A percentile compares a stretch with the other conserved stretches of the same genome.
Evolutionary conservation across 2,329 filamentous ascomycete species (phyloP).

Genomic region (Rutstroemia sp.): DNA sequence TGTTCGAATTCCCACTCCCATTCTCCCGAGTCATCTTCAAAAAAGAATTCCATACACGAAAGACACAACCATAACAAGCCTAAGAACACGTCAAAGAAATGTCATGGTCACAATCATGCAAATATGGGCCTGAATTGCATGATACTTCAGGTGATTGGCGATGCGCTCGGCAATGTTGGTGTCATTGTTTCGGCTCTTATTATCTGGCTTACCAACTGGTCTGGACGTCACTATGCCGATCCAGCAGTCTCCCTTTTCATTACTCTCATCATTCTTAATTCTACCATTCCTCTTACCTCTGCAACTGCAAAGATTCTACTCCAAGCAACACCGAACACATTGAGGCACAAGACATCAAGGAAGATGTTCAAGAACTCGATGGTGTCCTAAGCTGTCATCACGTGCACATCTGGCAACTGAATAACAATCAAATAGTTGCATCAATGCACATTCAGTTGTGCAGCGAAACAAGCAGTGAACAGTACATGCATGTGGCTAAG

Average conservation of each 20-base stretch:
- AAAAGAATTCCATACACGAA: conserved; percentile 47
- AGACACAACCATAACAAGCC: conserved; percentile 74
- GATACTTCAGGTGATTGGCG: conserved; percentile 69
- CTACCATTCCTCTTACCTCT: conserved; percentile 70
- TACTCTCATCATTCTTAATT: conserved; percentile 68
- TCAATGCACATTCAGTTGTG: conserved; percentile 93
- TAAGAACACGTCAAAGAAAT: conserved; percentile 51
- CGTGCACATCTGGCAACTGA: conserved; percentile 95
- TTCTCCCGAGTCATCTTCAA: too few species aligned
- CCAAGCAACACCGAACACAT: conserved; percentile 87
- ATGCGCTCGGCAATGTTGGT: conserved; percentile 79
- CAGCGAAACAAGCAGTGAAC: conserved; percentile 66
- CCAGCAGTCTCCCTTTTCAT: conserved; percentile 91
- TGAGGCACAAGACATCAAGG: conserved; percentile 80
- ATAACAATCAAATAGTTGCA: conserved; percentile 87
- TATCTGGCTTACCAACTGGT: conserved; percentile 84
- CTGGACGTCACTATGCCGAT: conserved; percentile 80
- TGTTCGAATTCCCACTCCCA: too few species aligned
- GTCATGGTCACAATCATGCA: conserved; percentile 68
- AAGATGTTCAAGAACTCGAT: conserved; percentile 78
- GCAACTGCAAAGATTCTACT: conserved; percentile 83
- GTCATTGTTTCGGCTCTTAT: conserved; percentile 76
- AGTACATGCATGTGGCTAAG: conserved; percentile 86
- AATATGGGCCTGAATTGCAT: conserved; percentile 95
- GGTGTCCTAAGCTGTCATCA: conserved; percentile 91